Conservation (phyloP, 2,329 filamentous ascomycete genomes). For the Spiromastix sp. region DNA sequence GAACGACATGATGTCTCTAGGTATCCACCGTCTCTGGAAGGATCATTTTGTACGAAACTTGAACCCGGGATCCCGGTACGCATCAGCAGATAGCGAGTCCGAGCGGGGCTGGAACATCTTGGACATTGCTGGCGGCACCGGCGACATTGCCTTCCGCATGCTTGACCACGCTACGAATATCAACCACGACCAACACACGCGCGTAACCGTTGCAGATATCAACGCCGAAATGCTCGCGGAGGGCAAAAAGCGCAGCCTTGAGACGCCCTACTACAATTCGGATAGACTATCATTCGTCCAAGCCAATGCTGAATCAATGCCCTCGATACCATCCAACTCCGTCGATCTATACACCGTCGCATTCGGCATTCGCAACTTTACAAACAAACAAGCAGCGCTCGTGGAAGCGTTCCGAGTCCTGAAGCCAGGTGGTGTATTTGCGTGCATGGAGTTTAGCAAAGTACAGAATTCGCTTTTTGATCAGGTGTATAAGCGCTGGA, state of each 20-base stretch:
- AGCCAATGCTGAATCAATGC: conserved; percentile 75
- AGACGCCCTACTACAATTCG: conserved; percentile 48
- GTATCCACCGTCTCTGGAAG: conserved; percentile 94
- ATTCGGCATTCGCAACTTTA: conserved; percentile 96
- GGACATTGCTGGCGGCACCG: conserved; percentile 92
- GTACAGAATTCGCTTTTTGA: conserved; percentile 71
- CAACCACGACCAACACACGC: conserved; percentile 68
- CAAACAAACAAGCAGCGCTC: conserved; percentile 74
- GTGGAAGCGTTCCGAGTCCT: conserved; percentile 77
- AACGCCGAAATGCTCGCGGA: conserved; percentile 91
- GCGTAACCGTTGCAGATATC: conserved; percentile 89
- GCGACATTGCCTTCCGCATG: conserved; percentile 95
- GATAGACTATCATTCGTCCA: conserved; percentile 63
- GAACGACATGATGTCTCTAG: conserved; percentile 99
- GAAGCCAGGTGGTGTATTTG: conserved; percentile 90
- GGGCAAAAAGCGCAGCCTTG: conserved; percentile 64
- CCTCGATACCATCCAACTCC: conserved; percentile 53
- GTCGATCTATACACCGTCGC: conserved; percentile 95
- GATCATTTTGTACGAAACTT: conserved; percentile 90
- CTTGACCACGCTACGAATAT: conserved; percentile 75
- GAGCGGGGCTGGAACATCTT: conserved; percentile 61
- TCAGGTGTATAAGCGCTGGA: conserved; percentile 87
- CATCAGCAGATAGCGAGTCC: conserved; percentile 18
- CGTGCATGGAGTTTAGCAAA: conserved; percentile 90
- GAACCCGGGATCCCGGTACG: conserved; percentile 60